Evolutionary conservation across 331 rosid species (phyloP).

Genomic region (Quercus tomentella): DNA sequence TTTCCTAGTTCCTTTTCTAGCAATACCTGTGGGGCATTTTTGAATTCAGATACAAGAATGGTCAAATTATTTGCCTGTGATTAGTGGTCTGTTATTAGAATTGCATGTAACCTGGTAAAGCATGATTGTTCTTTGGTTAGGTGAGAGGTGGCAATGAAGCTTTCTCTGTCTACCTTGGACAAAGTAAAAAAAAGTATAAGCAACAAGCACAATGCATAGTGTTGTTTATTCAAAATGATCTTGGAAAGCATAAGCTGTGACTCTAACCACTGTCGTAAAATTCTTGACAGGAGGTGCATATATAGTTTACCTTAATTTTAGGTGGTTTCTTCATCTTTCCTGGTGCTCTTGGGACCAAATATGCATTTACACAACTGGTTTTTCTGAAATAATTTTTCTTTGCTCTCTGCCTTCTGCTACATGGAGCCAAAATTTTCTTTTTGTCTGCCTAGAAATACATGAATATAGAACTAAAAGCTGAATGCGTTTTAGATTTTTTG

Average conservation of each 20-base stretch:
- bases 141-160: too few species aligned
- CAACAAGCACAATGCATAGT: too few species aligned
- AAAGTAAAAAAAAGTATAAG: too few species aligned
- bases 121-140: too few species aligned
- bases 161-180: too few species aligned
- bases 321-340: not conserved
- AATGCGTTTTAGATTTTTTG: not conserved
- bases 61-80: too few species aligned
- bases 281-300: not conserved
- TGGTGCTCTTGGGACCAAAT: not conserved
- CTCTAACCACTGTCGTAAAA: not conserved
- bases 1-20: too few species aligned
- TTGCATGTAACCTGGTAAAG: too few species aligned
- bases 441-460: not conserved
- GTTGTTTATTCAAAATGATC: too few species aligned
- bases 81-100: too few species aligned
- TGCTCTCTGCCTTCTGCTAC: not conserved
- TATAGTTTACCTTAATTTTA: not conserved
- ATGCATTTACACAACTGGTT: not conserved
- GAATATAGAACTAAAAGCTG: not conserved
- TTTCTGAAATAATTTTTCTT: not conserved
- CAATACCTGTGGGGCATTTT: too few species aligned
- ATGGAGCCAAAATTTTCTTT: not conserved
- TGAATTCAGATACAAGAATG: too few species aligned
- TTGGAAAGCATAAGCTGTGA: not conserved